These are phyloP conservation scores for Syzygium oleosum DNA, from an alignment of 345 rosid genomes.

Conservation along the genomic window DNA sequence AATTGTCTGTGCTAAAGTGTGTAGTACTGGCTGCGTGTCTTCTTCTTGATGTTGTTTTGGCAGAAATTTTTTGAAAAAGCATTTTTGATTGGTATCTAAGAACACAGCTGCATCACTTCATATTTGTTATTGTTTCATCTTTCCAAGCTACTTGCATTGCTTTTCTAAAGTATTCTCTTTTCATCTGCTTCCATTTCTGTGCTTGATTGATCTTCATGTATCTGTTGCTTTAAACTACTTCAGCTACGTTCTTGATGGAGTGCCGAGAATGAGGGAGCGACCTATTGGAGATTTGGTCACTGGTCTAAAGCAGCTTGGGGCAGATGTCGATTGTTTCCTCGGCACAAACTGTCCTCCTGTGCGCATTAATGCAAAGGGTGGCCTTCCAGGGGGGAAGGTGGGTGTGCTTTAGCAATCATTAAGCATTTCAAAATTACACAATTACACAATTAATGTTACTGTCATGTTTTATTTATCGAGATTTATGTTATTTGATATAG, in stretches of 20 bases:
- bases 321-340: constrained; percentile 59
- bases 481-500: background rate
- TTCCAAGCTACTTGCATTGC: background rate
- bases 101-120: background rate
- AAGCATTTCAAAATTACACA: background rate
- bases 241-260: constrained; percentile 91
- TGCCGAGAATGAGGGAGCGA: constrained; percentile 96
- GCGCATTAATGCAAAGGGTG: constrained; percentile 67
- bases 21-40: background rate
- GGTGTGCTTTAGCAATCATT: background rate
- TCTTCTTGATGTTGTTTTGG: background rate
- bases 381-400: constrained; percentile 97
- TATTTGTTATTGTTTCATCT: background rate
- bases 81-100: background rate
- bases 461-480: background rate
- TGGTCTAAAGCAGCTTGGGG: constrained; percentile 95
- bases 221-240: background rate
- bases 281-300: constrained; percentile 83
- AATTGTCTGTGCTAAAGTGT: background rate
- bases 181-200: background rate
- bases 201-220: background rate
- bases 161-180: background rate
- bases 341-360: constrained; percentile 93
- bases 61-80: background rate
- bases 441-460: background rate